phyloP scores from a whole-genome alignment of 73 alveolate genomes.

The Paramecium pentaurelia region DNA sequence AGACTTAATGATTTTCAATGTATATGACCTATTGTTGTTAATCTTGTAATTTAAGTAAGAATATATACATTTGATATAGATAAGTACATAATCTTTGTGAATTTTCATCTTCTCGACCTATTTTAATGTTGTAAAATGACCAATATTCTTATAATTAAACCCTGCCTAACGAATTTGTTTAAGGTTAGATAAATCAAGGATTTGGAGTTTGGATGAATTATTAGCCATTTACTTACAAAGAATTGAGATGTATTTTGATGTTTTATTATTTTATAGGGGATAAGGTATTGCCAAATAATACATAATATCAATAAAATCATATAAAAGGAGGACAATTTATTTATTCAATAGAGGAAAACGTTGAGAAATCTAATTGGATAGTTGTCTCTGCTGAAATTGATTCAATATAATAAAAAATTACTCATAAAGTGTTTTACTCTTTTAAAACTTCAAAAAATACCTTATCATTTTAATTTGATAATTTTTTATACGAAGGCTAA shows the following conservation, averaged over 20 bases:
- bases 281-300: no score
- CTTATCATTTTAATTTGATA: neutral
- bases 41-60: no score
- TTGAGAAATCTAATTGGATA: neutral
- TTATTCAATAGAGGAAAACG: neutral
- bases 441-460: neutral
- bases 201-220: neutral
- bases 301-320: neutral
- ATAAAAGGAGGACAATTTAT: neutral
- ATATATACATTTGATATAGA: no score
- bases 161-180: neutral
- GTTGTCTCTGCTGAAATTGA: neutral
- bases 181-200: neutral
- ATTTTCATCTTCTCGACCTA: no score
- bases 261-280: neutral
- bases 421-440: neutral
- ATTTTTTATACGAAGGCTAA: neutral
- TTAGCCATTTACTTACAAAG: neutral
- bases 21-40: no score
- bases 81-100: no score
- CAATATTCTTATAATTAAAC: no score
- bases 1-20: no score
- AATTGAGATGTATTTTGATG: neutral
- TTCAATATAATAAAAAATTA: neutral
- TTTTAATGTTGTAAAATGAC: no score